Percentiles rank a stretch among this genome's conserved stretches.
Evolutionary conservation across 495 filamentous ascomycete genomes (phyloP).

Genomic region (Penicillium odoratum): DNA sequence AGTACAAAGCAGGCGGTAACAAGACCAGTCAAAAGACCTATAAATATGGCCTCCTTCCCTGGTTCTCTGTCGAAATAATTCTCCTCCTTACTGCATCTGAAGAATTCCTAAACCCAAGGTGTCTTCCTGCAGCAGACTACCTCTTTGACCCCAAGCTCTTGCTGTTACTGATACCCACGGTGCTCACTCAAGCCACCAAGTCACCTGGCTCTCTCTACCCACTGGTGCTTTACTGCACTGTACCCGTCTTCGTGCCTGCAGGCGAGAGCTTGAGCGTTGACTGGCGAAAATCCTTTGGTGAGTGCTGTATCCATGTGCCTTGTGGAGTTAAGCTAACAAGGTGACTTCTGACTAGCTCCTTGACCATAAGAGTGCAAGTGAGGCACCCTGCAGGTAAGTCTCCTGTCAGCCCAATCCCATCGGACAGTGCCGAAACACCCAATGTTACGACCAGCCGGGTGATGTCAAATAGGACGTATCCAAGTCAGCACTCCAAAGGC

Average conservation of each 20-base stretch:
- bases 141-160: too few relatives aligned
- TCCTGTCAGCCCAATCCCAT: not conserved
- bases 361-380: not conserved
- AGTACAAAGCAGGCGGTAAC: too few relatives aligned
- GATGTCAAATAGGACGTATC: not conserved
- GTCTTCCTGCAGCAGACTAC: too few relatives aligned
- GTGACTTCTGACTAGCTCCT: not conserved
- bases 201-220: not conserved
- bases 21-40: too few relatives aligned
- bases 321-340: not conserved
- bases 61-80: too few relatives aligned
- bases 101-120: too few relatives aligned
- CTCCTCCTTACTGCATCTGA: too few relatives aligned
- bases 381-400: constrained; percentile 1
- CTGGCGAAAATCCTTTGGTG: not conserved
- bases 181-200: not conserved
- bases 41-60: too few relatives aligned
- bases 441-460: constrained; percentile 4
- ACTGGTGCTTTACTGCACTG: not conserved
- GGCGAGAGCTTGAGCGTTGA: not conserved
- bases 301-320: not conserved
- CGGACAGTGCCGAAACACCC: not conserved
- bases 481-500: constrained; percentile 5
- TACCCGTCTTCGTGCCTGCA: not conserved
- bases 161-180: not conserved